Percentiles rank a stretch among this genome's conserved stretches.
Evolutionary conservation across 1,284 basidiomycete genomes (phyloP).

Genomic region (Sphaerobolus stellatus): DNA sequence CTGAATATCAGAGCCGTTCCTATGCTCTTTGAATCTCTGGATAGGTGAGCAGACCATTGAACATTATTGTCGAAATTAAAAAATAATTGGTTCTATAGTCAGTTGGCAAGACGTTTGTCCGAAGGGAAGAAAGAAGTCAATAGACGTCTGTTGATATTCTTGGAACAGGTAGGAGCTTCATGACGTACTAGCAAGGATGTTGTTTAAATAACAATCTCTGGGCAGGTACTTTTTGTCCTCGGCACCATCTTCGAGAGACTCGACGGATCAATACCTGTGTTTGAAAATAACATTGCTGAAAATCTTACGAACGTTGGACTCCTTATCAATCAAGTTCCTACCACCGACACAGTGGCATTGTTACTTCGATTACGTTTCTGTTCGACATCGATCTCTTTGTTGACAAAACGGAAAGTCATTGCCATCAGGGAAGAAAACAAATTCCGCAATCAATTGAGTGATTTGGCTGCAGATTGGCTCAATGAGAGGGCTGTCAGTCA

Average conservation of each 20-base stretch:
- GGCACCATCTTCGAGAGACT: constrained; percentile 4
- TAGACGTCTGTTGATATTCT: not conserved
- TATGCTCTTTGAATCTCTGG: constrained; percentile 69
- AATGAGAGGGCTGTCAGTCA: constrained; percentile 27
- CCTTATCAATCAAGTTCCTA: not conserved
- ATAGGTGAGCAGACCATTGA: constrained; percentile 42
- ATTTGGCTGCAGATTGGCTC: constrained; percentile 78
- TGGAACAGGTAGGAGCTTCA: constrained; percentile 8
- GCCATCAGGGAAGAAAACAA: constrained; percentile 65
- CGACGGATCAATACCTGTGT: not conserved
- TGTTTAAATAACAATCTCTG: not conserved
- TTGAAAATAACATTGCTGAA: not conserved
- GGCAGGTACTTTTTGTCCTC: constrained; percentile 58
- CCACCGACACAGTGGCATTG: not conserved
- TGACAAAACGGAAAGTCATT: constrained; percentile 60
- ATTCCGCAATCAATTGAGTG: constrained; percentile 69
- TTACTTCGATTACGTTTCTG: constrained; percentile 58
- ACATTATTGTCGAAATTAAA: not conserved
- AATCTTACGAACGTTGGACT: not conserved
- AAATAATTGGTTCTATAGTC: too few species aligned
- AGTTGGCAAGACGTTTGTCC: too few species aligned
- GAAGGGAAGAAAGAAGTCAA: too few species aligned
- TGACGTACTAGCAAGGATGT: not conserved
- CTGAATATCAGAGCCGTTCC: constrained; percentile 68
- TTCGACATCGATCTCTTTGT: constrained; percentile 65